A percentile compares a stretch with the other conserved stretches of the same genome.
Evolutionary conservation across 2,329 filamentous ascomycete genomes (phyloP).

Genomic region (Fusarium continuum): DNA sequence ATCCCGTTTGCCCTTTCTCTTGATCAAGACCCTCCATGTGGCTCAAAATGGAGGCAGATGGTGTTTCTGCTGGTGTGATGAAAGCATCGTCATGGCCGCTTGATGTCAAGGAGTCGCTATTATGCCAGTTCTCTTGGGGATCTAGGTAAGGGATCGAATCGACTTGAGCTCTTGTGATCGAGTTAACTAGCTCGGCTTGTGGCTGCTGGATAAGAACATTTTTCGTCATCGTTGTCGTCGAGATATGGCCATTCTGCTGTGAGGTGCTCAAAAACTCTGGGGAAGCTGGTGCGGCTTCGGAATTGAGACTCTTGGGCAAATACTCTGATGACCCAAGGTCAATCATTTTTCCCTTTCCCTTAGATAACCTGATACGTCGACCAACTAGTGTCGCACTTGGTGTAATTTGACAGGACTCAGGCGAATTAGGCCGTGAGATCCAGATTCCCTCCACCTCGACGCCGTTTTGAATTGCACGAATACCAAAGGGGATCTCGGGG

Average conservation of each 20-base stretch:
- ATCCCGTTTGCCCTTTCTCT: background rate
- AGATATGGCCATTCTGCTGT: conserved; percentile 11
- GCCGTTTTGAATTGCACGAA: conserved; percentile 84
- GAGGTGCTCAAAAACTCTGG: background rate
- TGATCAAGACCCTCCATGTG: background rate
- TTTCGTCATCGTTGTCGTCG: too few species aligned
- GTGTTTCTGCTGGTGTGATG: conserved; percentile 10
- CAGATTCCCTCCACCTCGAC: conserved; percentile 87
- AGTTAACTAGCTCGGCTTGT: background rate
- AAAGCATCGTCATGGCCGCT: conserved; percentile 20
- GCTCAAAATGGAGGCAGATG: conserved; percentile 4
- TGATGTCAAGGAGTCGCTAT: conserved; percentile 2
- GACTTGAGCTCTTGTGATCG: background rate
- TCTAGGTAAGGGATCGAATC: background rate
- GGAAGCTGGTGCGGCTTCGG: background rate
- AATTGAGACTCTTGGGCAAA: background rate
- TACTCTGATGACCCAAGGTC: conserved; percentile 6
- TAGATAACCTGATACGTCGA: conserved; percentile 14
- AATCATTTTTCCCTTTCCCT: conserved; percentile 37
- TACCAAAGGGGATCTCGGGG: conserved; percentile 82
- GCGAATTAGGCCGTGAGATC: conserved; percentile 66
- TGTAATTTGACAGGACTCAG: conserved; percentile 40
- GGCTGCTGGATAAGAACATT: background rate
- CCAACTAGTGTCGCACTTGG: conserved; percentile 41
- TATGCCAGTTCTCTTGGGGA: background rate